These are phyloP conservation scores for Colletotrichum lupini DNA, from an alignment of 2,329 filamentous ascomycete genomes.

Conservation along the genomic window DNA sequence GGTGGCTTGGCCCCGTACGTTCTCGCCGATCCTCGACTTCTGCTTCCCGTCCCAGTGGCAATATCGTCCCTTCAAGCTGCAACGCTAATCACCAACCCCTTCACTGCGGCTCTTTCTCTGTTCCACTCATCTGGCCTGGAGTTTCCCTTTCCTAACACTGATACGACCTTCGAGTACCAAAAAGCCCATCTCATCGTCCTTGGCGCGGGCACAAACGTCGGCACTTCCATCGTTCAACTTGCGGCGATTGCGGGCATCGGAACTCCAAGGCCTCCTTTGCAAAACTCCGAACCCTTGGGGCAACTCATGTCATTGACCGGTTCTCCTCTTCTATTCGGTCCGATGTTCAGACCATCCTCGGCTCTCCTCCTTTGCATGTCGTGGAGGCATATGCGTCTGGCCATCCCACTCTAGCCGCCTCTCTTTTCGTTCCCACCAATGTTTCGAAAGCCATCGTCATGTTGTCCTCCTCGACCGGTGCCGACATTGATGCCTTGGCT, in stretches of 20 bases:
- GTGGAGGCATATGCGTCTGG: not conserved
- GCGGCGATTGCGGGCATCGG: not conserved
- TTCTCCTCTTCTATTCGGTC: not conserved
- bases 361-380: not conserved
- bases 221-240: not conserved
- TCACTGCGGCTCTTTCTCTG: conserved; percentile 21
- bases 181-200: not conserved
- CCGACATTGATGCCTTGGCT: not conserved
- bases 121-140: conserved; percentile 8
- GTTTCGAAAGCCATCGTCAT: not conserved
- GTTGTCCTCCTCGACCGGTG: not conserved
- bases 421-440: not conserved
- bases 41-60: not conserved
- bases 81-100: not conserved
- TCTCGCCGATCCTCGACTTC: not conserved
- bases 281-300: not conserved
- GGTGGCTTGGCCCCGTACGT: not conserved
- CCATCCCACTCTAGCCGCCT: not conserved
- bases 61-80: not conserved
- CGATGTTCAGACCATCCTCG: no score
- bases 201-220: not conserved
- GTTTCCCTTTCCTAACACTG: not conserved
- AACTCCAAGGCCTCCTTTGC: not conserved
- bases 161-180: not conserved
- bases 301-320: not conserved